Evolutionary conservation across 495 filamentous ascomycete species (phyloP).

Genomic region (Penicillium lagena): DNA sequence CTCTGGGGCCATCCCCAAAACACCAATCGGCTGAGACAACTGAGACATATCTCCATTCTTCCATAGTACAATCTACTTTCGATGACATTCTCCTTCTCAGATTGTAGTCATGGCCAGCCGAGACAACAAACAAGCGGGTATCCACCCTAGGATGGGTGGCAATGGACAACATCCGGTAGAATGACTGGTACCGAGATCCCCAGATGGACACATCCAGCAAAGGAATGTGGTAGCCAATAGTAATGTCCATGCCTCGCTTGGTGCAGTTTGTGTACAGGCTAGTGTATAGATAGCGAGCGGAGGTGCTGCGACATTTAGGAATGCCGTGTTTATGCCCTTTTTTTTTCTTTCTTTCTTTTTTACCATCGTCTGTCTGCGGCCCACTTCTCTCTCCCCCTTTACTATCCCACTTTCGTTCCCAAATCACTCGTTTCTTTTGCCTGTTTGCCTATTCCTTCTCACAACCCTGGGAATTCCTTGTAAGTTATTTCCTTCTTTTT

Average conservation of each 20-base stretch:
- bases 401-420: conserved; percentile 3
- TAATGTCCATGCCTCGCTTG: background rate
- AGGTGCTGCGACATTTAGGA: too few relatives aligned
- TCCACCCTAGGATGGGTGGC: background rate
- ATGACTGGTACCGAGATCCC: conserved; percentile 2
- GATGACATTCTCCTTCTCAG: too few relatives aligned
- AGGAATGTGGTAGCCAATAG: background rate
- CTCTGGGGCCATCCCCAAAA: too few relatives aligned
- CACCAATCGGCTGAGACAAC: background rate
- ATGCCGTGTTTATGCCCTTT: background rate
- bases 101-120: too few relatives aligned
- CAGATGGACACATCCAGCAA: conserved; percentile 12
- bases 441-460: conserved; percentile 1
- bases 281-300: too few relatives aligned
- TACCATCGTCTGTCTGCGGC: background rate
- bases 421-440: conserved; percentile 2
- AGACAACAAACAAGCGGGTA: too few relatives aligned
- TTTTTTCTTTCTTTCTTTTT: conserved; percentile 4
- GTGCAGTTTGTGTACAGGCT: too few relatives aligned
- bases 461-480: too few relatives aligned
- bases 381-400: conserved; percentile 5
- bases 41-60: background rate
- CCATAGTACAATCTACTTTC: too few relatives aligned
- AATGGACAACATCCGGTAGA: background rate
- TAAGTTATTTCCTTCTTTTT: background rate